Evolutionary conservation across 139 green algal species (phyloP).

Genomic region (Chlamydomonas sphaeroides): DNA sequence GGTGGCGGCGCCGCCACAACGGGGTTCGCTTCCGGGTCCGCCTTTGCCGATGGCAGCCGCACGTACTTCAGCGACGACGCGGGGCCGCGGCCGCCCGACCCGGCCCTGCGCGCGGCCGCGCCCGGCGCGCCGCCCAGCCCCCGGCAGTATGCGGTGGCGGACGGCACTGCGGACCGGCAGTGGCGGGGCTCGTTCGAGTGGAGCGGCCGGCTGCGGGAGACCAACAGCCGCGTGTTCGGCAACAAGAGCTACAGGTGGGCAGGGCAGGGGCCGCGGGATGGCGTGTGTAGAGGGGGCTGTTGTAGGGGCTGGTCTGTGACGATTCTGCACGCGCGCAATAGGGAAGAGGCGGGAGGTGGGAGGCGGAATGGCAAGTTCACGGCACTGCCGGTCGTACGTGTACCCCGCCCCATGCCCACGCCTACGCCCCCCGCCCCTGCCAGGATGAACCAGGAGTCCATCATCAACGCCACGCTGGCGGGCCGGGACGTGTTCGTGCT

Average conservation of each 20-base stretch:
- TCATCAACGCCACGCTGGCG: slow-evolving; percentile 81
- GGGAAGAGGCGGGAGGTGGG: too few species aligned
- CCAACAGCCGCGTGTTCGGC: slow-evolving; percentile 44
- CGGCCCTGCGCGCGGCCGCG: slow-evolving; percentile 1
- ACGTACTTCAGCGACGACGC: slow-evolving; percentile 16
- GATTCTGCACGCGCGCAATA: too few species aligned
- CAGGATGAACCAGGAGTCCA: slow-evolving; percentile 70
- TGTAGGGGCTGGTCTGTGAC: too few species aligned
- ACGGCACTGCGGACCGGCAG: slow-evolving; percentile 27
- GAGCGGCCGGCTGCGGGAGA: slow-evolving; percentile 7
- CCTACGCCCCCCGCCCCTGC: not conserved
- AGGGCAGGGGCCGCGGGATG: too few species aligned
- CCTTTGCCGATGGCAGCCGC: not conserved
- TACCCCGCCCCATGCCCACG: too few species aligned
- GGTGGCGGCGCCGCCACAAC: not conserved
- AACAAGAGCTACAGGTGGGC: slow-evolving; percentile 50
- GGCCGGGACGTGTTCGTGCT: slow-evolving; percentile 89
- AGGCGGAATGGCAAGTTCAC: too few species aligned
- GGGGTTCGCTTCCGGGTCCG: not conserved
- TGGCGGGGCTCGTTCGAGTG: slow-evolving; percentile 36
- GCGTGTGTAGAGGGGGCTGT: too few species aligned
- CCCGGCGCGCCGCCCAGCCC: slow-evolving; percentile 26
- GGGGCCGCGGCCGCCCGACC: slow-evolving; percentile 29
- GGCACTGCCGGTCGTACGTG: too few species aligned
- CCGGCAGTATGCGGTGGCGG: slow-evolving; percentile 25